Evolutionary conservation across 495 filamentous ascomycete species (phyloP).

Genomic region (Jackrogersella minutella): DNA sequence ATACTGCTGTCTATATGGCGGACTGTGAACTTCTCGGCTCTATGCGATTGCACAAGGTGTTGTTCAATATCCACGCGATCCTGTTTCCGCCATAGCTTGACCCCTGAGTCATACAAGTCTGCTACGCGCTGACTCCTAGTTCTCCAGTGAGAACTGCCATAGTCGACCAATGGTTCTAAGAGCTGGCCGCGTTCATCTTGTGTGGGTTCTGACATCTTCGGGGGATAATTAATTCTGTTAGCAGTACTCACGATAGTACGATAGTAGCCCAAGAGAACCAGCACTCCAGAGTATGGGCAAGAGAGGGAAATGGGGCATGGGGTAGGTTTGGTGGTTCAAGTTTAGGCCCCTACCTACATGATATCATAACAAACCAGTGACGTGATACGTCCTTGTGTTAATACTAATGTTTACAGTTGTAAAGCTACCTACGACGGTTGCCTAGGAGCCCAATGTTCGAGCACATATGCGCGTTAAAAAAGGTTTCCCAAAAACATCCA

Average conservation of each 20-base stretch:
- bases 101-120: conserved; percentile 50
- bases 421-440: no score
- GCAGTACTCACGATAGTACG: background rate
- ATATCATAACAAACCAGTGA: no score
- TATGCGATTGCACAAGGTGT: conserved; percentile 48
- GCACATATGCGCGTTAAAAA: no score
- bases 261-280: background rate
- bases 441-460: no score
- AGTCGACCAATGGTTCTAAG: background rate
- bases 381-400: no score
- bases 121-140: conserved; percentile 50
- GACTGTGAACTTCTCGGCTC: conserved; percentile 47
- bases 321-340: background rate
- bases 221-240: background rate
- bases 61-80: conserved; percentile 50
- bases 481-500: no score
- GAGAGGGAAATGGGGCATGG: background rate
- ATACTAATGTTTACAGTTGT: no score
- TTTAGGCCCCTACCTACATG: no score
- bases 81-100: conserved; percentile 50
- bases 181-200: background rate
- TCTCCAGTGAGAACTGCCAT: conserved; percentile 36
- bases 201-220: background rate
- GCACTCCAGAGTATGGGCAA: no score
- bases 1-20: conserved; percentile 49